Conservation (phyloP, 108 stramenopile genomes). For the Cyclotella sp. region DNA sequence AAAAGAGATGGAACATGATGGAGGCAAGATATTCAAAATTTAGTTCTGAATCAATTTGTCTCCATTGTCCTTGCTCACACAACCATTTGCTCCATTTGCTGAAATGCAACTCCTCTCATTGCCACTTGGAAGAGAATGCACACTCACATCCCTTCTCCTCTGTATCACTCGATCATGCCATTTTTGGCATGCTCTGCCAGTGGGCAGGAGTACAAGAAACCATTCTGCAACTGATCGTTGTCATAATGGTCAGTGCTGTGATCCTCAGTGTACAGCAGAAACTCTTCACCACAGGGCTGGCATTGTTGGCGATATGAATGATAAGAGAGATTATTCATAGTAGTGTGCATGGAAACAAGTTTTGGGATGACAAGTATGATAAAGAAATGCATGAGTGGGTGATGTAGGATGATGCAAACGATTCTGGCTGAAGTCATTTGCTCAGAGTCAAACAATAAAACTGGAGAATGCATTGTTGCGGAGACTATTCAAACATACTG, state of each 20-base stretch:
- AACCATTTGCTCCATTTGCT: background rate
- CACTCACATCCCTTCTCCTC: constrained; percentile 39
- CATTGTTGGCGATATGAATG: constrained; percentile 62
- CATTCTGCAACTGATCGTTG: constrained; percentile 76
- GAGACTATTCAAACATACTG: too few relatives aligned
- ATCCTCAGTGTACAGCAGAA: constrained; percentile 49
- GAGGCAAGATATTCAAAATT: constrained; percentile 20
- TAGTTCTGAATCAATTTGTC: background rate
- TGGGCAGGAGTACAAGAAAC: constrained; percentile 77
- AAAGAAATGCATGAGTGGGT: constrained; percentile 28
- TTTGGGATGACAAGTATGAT: constrained; percentile 63
- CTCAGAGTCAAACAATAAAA: too few relatives aligned
- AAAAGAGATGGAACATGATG: constrained; percentile 13
- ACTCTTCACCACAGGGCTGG: constrained; percentile 46
- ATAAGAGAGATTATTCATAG: constrained; percentile 77
- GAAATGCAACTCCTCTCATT: constrained; percentile 36
- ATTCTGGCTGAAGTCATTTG: background rate
- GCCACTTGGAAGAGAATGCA: constrained; percentile 31
- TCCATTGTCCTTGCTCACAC: background rate
- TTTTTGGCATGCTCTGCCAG: constrained; percentile 52
- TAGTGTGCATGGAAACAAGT: constrained; percentile 64
- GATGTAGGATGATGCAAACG: background rate
- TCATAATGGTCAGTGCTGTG: constrained; percentile 47
- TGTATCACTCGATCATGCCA: constrained; percentile 33
- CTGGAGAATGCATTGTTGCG: too few relatives aligned